phyloP scores from a whole-genome alignment of 2,329 filamentous ascomycete species.

The Tolypocladium inflatum region DNA sequence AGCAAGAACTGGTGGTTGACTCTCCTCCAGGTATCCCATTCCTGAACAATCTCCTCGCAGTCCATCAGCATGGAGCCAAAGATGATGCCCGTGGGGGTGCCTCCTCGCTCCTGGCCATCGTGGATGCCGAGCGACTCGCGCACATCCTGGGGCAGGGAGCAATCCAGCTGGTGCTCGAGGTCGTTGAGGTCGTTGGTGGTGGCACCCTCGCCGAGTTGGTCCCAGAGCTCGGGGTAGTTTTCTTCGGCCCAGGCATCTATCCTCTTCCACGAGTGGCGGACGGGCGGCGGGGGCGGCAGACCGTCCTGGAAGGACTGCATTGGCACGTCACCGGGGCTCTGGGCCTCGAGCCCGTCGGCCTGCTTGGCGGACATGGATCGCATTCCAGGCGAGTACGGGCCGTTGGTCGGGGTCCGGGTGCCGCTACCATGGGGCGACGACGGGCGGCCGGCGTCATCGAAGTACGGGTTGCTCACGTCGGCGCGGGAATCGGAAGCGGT shows the following conservation, averaged over 20 bases:
- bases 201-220: conserved; percentile 86
- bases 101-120: conserved; percentile 94
- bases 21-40: conserved; percentile 92
- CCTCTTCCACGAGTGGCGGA: conserved; percentile 83
- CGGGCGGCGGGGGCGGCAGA: conserved; percentile 78
- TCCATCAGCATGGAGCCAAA: conserved; percentile 94
- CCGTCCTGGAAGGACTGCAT: conserved; percentile 96
- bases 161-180: conserved; percentile 90
- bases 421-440: conserved; percentile 43
- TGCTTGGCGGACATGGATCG: conserved; percentile 66
- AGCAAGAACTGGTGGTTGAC: conserved; percentile 86
- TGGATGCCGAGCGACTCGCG: conserved; percentile 85
- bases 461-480: conserved; percentile 72
- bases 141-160: conserved; percentile 85
- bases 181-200: conserved; percentile 95
- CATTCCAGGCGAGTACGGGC: conserved; percentile 85
- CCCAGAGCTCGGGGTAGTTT: conserved; percentile 87
- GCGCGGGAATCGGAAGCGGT: conserved; percentile 83
- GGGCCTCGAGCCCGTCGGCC: conserved; percentile 58
- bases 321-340: conserved; percentile 74
- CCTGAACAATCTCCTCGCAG: conserved; percentile 95
- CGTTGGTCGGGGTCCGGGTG: conserved; percentile 37
- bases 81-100: conserved; percentile 81
- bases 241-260: conserved; percentile 93
- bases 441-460: conserved; percentile 55